Evolutionary conservation across 495 filamentous ascomycete species (phyloP).

Genomic region (Aspergillus cristatus): DNA sequence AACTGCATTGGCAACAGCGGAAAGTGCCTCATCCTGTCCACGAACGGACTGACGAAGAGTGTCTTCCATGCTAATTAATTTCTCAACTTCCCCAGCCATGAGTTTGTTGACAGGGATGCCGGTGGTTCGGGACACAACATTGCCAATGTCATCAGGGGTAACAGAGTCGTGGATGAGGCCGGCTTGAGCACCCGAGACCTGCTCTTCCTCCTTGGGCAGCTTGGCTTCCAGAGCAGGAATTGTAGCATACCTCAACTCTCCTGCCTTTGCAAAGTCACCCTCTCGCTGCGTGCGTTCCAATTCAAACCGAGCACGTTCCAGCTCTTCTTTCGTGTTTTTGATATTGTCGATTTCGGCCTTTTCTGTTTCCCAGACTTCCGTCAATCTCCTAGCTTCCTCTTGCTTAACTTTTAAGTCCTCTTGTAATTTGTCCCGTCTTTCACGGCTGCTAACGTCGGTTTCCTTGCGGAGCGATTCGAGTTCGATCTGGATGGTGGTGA

Average conservation of each 20-base stretch:
- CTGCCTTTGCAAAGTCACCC: conserved; percentile 83
- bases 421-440: conserved; percentile 82
- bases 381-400: conserved; percentile 57
- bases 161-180: conserved; percentile 82
- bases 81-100: conserved; percentile 85
- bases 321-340: conserved; percentile 73
- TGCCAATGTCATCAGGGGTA: conserved; percentile 84
- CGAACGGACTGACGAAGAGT: conserved; percentile 73
- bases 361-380: conserved; percentile 82
- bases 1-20: conserved; percentile 85
- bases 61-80: conserved; percentile 91
- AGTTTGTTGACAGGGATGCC: conserved; percentile 89
- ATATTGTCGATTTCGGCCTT: conserved; percentile 72
- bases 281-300: conserved; percentile 81
- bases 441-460: conserved; percentile 76
- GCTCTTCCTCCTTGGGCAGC: conserved; percentile 60
- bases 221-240: conserved; percentile 74
- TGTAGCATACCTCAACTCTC: conserved; percentile 75
- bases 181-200: conserved; percentile 36
- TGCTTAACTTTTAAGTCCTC: conserved; percentile 62
- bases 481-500: conserved; percentile 96
- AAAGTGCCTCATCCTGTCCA: conserved; percentile 89
- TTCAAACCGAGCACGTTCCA: conserved; percentile 77
- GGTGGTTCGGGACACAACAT: conserved; percentile 81
- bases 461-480: conserved; percentile 93